phyloP scores from a whole-genome alignment of 441 rosid genomes.

The Euphorbia schlechtendalii region DNA sequence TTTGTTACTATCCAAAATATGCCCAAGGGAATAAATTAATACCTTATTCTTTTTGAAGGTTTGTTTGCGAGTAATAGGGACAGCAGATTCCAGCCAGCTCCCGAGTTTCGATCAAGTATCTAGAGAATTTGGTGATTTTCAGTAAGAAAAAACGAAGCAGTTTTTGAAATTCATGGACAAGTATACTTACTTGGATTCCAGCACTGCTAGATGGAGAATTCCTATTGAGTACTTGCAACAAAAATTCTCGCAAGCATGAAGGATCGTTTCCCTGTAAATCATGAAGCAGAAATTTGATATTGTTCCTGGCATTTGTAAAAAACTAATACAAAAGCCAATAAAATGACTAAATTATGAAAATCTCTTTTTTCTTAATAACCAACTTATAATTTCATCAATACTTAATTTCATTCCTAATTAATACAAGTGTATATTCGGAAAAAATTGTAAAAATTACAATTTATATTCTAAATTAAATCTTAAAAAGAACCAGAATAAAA shows the following conservation, averaged over 20 bases:
- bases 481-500: too few species aligned
- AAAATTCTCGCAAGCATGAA: constrained; percentile 81
- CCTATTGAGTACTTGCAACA: constrained; percentile 49
- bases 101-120: constrained; percentile 97
- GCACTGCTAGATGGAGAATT: constrained; percentile 64
- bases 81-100: constrained; percentile 94
- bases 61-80: constrained; percentile 73
- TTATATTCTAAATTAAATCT: too few species aligned
- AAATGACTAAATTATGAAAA: too few species aligned
- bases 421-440: too few species aligned
- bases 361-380: too few species aligned
- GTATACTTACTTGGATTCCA: constrained; percentile 65
- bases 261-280: constrained; percentile 80
- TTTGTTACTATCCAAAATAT: not conserved
- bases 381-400: too few species aligned
- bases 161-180: not conserved
- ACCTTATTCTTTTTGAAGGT: constrained; percentile 84
- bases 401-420: too few species aligned
- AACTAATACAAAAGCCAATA: not conserved
- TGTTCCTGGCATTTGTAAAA: not conserved
- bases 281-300: constrained; percentile 12
- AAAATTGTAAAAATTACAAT: too few species aligned
- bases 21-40: constrained; percentile 8
- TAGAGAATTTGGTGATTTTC: constrained; percentile 19
- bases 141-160: constrained; percentile 3